Conservation (phyloP, 1,284 basidiomycete species). For the Cryptococcus sp. region DNA sequence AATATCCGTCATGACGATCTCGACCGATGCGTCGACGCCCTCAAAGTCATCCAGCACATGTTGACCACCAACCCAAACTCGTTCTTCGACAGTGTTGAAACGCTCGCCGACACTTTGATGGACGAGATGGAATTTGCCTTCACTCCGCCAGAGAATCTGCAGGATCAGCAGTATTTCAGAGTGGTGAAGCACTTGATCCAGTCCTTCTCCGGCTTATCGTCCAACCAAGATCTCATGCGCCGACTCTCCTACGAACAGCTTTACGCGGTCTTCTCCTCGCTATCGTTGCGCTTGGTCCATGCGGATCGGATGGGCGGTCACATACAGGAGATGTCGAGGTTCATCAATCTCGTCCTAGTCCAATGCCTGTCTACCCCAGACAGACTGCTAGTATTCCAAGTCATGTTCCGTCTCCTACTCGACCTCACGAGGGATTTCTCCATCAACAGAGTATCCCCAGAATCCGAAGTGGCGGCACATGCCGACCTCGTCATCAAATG, state of each 20-base stretch:
- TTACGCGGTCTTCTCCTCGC: conserved; percentile 69
- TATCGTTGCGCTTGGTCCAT: conserved; percentile 84
- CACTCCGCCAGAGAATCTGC: conserved; percentile 71
- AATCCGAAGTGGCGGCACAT: conserved; percentile 82
- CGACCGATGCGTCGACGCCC: conserved; percentile 81
- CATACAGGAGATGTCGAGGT: conserved; percentile 85
- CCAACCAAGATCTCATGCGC: conserved; percentile 36
- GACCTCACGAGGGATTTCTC: conserved; percentile 87
- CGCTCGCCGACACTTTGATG: conserved; percentile 79
- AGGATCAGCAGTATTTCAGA: conserved; percentile 76
- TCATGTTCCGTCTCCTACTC: conserved; percentile 71
- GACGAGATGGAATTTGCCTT: conserved; percentile 87
- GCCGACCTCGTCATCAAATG: conserved; percentile 97
- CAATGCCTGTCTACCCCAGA: conserved; percentile 88
- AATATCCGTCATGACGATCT: conserved; percentile 65
- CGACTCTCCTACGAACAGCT: conserved; percentile 43
- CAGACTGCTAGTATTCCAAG: conserved; percentile 90
- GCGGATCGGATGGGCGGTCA: conserved; percentile 67
- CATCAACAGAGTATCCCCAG: conserved; percentile 58
- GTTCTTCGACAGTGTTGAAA: conserved; percentile 57
- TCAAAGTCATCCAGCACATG: conserved; percentile 86
- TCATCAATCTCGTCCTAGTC: conserved; percentile 97
- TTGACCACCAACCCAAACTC: conserved; percentile 69
- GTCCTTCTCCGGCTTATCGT: conserved; percentile 56
- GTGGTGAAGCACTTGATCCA: conserved; percentile 95